A percentile compares a stretch with the other conserved stretches of the same genome.
phyloP scores from a whole-genome alignment of 2,329 filamentous ascomycete genomes.

The Arachnomyces sp. region DNA sequence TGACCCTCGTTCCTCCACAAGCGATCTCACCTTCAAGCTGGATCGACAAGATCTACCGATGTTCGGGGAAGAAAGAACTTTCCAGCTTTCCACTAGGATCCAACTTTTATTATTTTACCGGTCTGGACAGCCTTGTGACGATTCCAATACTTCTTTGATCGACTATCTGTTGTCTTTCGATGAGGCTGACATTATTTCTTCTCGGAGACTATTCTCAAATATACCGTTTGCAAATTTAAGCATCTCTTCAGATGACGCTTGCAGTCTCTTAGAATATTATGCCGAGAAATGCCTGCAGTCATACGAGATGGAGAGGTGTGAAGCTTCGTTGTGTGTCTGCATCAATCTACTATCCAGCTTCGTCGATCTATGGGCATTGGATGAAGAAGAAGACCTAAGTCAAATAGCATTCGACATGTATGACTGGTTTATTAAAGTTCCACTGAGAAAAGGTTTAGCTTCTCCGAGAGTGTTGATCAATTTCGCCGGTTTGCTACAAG shows the following conservation, averaged over 20 bases:
- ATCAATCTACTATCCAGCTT: slow-evolving; percentile 62
- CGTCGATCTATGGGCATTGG: slow-evolving; percentile 55
- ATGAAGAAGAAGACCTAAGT: slow-evolving; percentile 51
- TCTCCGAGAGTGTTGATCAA: slow-evolving; percentile 62
- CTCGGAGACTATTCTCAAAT: slow-evolving; percentile 22
- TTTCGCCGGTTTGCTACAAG: slow-evolving; percentile 62
- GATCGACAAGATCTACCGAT: slow-evolving; percentile 26
- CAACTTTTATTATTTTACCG: slow-evolving; percentile 26
- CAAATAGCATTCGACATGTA: slow-evolving; percentile 69
- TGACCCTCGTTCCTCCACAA: slow-evolving; percentile 15
- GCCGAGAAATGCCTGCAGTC: slow-evolving; percentile 43
- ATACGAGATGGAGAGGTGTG: slow-evolving; percentile 62
- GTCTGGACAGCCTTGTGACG: slow-evolving; percentile 7
- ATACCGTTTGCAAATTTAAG: slow-evolving; percentile 17
- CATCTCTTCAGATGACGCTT: slow-evolving; percentile 29
- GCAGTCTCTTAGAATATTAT: slow-evolving; percentile 41
- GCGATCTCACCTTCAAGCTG: slow-evolving; percentile 19
- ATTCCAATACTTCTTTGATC: slow-evolving; percentile 14
- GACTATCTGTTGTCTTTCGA: slow-evolving; percentile 31
- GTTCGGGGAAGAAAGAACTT: slow-evolving; percentile 26
- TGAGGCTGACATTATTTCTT: slow-evolving; percentile 31
- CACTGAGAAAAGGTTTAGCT: slow-evolving; percentile 60
- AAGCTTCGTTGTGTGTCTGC: slow-evolving; percentile 61
- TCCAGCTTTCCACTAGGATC: slow-evolving; percentile 30
- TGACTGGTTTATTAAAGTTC: slow-evolving; percentile 62